Evolutionary conservation across 495 filamentous ascomycete species (phyloP), one percentile per base, ranked within the genome.

Genomic region (Hypoxylon perforatum): DNA sequence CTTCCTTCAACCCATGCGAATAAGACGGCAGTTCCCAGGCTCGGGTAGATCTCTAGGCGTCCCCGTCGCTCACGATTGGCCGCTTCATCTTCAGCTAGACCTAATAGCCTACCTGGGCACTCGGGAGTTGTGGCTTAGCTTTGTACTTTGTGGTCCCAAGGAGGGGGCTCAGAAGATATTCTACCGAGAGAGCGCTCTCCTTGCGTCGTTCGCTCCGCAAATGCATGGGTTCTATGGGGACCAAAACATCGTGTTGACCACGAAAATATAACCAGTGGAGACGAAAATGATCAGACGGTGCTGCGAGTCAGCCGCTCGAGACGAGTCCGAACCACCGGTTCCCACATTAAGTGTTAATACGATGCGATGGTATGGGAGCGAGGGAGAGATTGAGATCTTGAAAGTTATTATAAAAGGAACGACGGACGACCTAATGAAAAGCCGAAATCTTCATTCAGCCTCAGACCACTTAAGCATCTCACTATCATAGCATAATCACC

Each of bases 231-330:
- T n/a, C n/a, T n/a, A 35, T 68, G n/a, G 30, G 49, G 55, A 19
- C 39, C 17, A 50, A 49, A 54, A 57, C 55, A 57, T 69, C 65
- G 59, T 64, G 60, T 64, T 69, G 49, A 28, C 39, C n/a, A 57
- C 38, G 42, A n/a, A n/a, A n/a, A n/a, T n/a, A n/a, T n/a, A n/a
- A n/a, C n/a, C n/a, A n/a, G n/a, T n/a, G 35, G 48, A 22, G 55
- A 22, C 41, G 38, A 36, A 36, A 56, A 55, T 30, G 25, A 25
- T 25, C 23, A 57, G 7, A 44, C 0, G 8, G 17, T 23, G 19
- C 48, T 35, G 45, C 36, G 22, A 46, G 33, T 25, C 8, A 23
- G 30, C 23, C 23, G 4, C 12, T 18, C 19, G 28, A 33, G 30
- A 15, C 22, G 39, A 1, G 41, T 21, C n/a, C 22, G 33, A 38